Conservation (phyloP, 495 filamentous ascomycete genomes). For the Chaetomium cochliodes region DNA sequence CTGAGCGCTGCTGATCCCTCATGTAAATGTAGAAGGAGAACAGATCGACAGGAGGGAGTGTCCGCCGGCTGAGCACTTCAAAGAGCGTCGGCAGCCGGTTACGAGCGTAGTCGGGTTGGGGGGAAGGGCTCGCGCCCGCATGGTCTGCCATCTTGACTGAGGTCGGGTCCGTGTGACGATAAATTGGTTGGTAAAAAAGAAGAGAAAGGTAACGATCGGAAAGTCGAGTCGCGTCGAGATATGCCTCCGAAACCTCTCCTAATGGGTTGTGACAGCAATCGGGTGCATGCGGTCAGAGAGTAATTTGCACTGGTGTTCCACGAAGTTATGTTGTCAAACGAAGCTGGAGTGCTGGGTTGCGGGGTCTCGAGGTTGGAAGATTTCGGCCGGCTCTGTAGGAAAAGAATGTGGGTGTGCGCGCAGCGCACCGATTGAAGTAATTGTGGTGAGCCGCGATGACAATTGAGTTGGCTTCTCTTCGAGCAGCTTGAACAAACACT, state of each 20-base stretch:
- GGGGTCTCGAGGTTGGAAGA: background rate
- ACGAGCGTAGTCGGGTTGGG: conserved; percentile 54
- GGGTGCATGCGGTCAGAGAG: conserved; percentile 1
- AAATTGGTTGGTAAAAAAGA: background rate
- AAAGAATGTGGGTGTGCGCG: conserved; percentile 25
- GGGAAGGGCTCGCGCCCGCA: conserved; percentile 37
- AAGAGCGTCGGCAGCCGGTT: conserved; percentile 91
- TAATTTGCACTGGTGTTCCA: conserved; percentile 11
- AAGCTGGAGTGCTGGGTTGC: background rate
- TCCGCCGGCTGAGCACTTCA: conserved; percentile 89
- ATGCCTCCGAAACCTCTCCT: background rate
- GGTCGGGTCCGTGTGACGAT: background rate
- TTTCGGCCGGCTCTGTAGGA: background rate
- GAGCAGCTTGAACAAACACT: conserved; percentile 18
- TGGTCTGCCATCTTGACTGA: conserved; percentile 41
- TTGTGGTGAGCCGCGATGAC: conserved; percentile 10
- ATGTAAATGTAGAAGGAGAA: conserved; percentile 99
- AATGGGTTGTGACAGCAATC: background rate
- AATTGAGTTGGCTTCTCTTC: conserved; percentile 7
- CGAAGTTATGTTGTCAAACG: conserved; percentile 11
- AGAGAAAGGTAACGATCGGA: background rate
- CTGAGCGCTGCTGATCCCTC: conserved; percentile 94
- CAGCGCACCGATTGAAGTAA: conserved; percentile 19
- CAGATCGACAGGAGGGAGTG: conserved; percentile 87
- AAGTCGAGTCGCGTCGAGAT: conserved; percentile 1